These are phyloP conservation scores for Trichoderma polysporum DNA, from an alignment of 2,329 filamentous ascomycete genomes.

Conservation along the genomic window DNA sequence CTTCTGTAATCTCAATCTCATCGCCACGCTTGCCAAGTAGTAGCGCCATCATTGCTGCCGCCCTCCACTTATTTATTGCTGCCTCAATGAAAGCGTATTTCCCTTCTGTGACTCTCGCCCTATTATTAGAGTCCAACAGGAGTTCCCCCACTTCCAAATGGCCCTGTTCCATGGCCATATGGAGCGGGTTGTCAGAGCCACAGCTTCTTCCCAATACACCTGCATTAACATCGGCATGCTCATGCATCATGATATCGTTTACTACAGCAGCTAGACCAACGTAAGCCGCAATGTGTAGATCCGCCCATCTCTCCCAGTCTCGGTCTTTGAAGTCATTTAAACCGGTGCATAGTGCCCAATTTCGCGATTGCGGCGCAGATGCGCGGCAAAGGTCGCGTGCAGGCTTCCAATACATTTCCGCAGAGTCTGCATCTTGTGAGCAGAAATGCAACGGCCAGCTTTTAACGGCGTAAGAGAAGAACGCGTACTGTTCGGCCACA, in stretches of 20 bases:
- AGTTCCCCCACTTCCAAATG: background rate
- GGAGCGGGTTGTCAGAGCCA: too few relatives aligned
- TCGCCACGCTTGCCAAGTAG: background rate
- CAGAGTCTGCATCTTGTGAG: background rate
- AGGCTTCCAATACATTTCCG: background rate
- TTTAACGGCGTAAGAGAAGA: background rate
- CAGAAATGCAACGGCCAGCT: background rate
- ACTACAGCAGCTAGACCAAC: slow-evolving; percentile 15
- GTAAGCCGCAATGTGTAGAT: slow-evolving; percentile 20
- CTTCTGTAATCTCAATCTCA: background rate
- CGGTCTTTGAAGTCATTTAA: background rate
- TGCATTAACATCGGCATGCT: background rate
- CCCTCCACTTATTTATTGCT: too few relatives aligned
- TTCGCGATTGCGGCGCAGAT: background rate
- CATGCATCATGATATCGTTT: background rate
- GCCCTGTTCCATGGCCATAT: background rate
- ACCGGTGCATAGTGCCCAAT: background rate
- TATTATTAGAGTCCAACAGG: background rate
- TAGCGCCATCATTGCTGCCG: background rate
- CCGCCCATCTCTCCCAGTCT: slow-evolving; percentile 6
- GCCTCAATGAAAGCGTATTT: too few relatives aligned
- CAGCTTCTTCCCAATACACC: too few relatives aligned
- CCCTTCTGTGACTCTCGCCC: too few relatives aligned
- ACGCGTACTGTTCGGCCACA: too few relatives aligned
- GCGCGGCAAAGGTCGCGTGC: background rate